Base-by-base conservation (phyloP, 495 filamentous ascomycete species). In the Geoglossum glabrum region DNA sequence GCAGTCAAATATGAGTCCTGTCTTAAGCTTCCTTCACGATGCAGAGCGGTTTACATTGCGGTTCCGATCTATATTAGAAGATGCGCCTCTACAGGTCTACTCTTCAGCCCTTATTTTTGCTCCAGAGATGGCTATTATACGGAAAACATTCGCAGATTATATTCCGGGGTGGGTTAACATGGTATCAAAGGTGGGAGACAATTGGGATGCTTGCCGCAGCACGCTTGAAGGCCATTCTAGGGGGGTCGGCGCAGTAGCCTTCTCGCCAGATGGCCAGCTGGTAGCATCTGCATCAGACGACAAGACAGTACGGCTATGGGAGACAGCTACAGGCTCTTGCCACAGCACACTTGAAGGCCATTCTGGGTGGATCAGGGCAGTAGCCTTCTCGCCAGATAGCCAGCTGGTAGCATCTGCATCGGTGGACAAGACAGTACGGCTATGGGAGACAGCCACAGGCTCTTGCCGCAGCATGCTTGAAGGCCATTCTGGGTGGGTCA, bases 381-480 rank as follows among this genome's bases (percentile, higher is more conserved):
- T n/a, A n/a, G n/a, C n/a, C n/a, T n/a, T n/a, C n/a, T n/a, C n/a
- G n/a, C n/a, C n/a, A n/a, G n/a, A n/a, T n/a, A n/a, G n/a, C n/a
- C n/a, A n/a, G n/a, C n/a, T n/a, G n/a, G n/a, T n/a, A n/a, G n/a
- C n/a, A n/a, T n/a, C n/a, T n/a, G n/a, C n/a, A n/a, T n/a, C 52
- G 10, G 25, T 3, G 3, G 52, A 55, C 27, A 25, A 23, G 5
- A 55, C 52, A 31, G 52, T 55, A 26, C 26, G 52, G 27, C 52
- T 55, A 19, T 55, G 52, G 68, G 94, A 43, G 74, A 78, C 10
- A 93, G 96, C 67, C 81, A 84, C 17, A 82, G 85, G 0, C 89
- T 95, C 69, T 87, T 87, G 9, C 92, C 96, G n/a, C n/a, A n/a
- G n/a, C n/a, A n/a, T n/a, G n/a, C n/a, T n/a, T n/a, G n/a, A n/a